These are phyloP conservation scores for Rhizopus sp. DNA, from an alignment of 371 early-diverging fungal genomes.

Conservation along the genomic window DNA sequence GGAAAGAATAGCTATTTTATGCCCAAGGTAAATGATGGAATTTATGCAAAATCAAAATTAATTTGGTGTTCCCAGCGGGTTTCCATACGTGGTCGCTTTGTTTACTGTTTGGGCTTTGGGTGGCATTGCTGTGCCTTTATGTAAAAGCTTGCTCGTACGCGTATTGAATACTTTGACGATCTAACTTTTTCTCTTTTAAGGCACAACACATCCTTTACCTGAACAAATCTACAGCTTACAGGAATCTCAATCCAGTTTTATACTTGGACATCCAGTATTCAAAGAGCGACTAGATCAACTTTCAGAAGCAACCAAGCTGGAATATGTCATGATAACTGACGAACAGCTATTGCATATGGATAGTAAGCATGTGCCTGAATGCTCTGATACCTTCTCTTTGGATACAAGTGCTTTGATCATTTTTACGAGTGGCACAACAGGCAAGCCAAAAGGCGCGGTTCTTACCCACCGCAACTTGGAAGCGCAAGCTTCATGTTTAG, in stretches of 20 bases:
- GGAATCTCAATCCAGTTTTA: constrained; percentile 55
- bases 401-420: constrained; percentile 69
- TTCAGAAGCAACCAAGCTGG: constrained; percentile 12
- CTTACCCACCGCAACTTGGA: constrained; percentile 67
- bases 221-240: constrained; percentile 67
- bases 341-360: neutral
- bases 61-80: constrained; percentile 38
- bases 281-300: constrained; percentile 29
- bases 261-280: constrained; percentile 48
- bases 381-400: constrained; percentile 4
- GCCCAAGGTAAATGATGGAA: constrained; percentile 49
- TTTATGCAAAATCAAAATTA: constrained; percentile 1
- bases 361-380: neutral
- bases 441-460: constrained; percentile 83
- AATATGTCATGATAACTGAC: neutral
- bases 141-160: constrained; percentile 24
- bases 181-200: constrained; percentile 16
- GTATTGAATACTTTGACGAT: neutral
- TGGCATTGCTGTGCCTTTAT: constrained; percentile 78
- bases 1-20: constrained; percentile 71
- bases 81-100: constrained; percentile 71
- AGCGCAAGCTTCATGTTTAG: constrained; percentile 65
- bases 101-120: constrained; percentile 82
- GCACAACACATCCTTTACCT: constrained; percentile 63
- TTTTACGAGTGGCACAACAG: constrained; percentile 82